These are phyloP conservation scores for Skeletonema marinoi DNA, from an alignment of 108 stramenopile species.

Conservation along the genomic window DNA sequence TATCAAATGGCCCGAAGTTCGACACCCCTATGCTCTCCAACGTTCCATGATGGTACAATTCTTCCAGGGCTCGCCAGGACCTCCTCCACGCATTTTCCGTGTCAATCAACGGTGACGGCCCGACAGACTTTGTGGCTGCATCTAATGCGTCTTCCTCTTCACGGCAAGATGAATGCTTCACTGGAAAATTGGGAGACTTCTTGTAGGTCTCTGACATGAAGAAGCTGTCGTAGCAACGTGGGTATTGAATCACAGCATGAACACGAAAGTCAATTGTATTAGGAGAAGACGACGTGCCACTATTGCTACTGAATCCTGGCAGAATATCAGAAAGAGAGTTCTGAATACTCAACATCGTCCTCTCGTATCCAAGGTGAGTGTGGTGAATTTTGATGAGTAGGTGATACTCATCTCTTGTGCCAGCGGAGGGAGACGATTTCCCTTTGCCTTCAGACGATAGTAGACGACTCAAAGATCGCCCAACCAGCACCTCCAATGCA, in stretches of 20 bases:
- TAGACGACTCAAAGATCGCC: constrained; percentile 19
- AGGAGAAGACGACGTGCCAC: constrained; percentile 1
- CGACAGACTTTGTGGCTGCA: constrained; percentile 16
- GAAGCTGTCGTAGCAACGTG: constrained; percentile 73
- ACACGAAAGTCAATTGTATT: constrained; percentile 40
- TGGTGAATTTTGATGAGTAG: constrained; percentile 89
- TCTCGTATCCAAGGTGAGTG: constrained; percentile 82
- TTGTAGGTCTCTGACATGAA: constrained; percentile 17
- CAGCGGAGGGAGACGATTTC: background rate
- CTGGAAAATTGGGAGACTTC: constrained; percentile 23
- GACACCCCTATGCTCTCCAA: constrained; percentile 81
- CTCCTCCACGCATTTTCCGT: constrained; percentile 74
- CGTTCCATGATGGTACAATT: constrained; percentile 47
- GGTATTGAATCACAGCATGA: constrained; percentile 82
- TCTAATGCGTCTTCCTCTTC: constrained; percentile 66
- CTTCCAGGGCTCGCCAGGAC: constrained; percentile 81
- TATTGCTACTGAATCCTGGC: background rate
- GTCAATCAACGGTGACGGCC: constrained; percentile 68
- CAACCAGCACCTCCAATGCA: constrained; percentile 33
- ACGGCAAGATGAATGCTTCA: constrained; percentile 68
- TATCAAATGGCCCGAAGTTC: constrained; percentile 77
- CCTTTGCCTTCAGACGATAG: background rate
- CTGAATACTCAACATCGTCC: constrained; percentile 66
- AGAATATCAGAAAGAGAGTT: constrained; percentile 50
- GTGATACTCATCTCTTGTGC: constrained; percentile 47